Evolutionary conservation across 352 stramenopile species (phyloP).

Genomic region (Pythium phragmitis): DNA sequence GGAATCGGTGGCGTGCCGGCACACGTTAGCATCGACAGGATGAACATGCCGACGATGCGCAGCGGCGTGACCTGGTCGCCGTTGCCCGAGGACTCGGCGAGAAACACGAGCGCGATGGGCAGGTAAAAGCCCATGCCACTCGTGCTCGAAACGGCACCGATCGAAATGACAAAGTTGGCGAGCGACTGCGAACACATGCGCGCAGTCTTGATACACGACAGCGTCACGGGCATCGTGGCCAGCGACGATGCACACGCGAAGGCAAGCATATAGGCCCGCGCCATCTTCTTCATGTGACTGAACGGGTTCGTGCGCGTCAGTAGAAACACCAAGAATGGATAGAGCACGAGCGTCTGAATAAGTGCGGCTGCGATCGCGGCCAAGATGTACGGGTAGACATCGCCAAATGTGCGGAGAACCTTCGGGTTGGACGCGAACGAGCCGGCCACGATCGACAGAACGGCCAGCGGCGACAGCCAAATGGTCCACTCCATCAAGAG

Average conservation of each 20-base stretch:
- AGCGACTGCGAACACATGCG: constrained; percentile 65
- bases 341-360: neutral
- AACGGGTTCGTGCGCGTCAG: constrained; percentile 67
- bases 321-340: neutral
- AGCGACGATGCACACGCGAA: constrained; percentile 69
- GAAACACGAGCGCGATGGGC: constrained; percentile 56
- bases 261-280: constrained; percentile 62
- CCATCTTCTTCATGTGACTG: constrained; percentile 59
- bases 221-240: constrained; percentile 58
- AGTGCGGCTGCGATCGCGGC: neutral
- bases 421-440: constrained; percentile 50
- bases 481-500: constrained; percentile 29
- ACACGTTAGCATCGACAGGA: constrained; percentile 53
- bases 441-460: constrained; percentile 25
- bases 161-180: constrained; percentile 69
- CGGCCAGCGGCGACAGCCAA: constrained; percentile 8
- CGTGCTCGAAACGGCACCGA: constrained; percentile 64
- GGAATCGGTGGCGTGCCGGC: constrained; percentile 55
- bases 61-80: constrained; percentile 47
- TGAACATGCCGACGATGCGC: constrained; percentile 51
- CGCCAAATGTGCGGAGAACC: neutral
- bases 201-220: constrained; percentile 59
- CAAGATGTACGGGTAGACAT: constrained; percentile 11
- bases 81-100: constrained; percentile 63
- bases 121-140: constrained; percentile 55